phyloP scores from a whole-genome alignment of 306 rosid genomes.

The Coriaria nepalensis region DNA sequence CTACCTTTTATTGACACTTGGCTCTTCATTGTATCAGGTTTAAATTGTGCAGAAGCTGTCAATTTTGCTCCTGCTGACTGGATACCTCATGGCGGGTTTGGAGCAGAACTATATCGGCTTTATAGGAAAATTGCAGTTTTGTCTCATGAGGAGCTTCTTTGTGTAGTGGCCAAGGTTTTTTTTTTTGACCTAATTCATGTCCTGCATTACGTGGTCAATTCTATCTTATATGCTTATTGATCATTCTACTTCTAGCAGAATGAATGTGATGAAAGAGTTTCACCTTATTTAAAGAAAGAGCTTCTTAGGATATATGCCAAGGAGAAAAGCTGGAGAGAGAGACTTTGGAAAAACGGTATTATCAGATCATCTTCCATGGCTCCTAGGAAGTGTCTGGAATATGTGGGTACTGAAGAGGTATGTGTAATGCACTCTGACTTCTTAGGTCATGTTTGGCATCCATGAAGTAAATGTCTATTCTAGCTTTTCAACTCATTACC shows the following conservation, averaged over 20 bases:
- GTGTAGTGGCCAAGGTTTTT: slow-evolving; percentile 71
- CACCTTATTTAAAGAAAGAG: slow-evolving; percentile 70
- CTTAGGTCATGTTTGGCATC: slow-evolving; percentile 11
- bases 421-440: background rate
- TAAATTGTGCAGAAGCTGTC: slow-evolving; percentile 98
- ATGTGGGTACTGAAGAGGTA: slow-evolving; percentile 91
- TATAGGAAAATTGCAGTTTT: slow-evolving; percentile 78
- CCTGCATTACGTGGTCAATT: background rate
- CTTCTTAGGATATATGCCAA: slow-evolving; percentile 43
- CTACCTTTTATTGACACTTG: background rate
- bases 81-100: slow-evolving; percentile 92
- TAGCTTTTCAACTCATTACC: background rate
- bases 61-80: slow-evolving; percentile 99
- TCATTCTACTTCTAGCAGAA: slow-evolving; percentile 34
- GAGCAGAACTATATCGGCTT: slow-evolving; percentile 78
- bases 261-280: slow-evolving; percentile 42
- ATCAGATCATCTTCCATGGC: slow-evolving; percentile 58
- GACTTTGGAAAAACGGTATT: slow-evolving; percentile 79
- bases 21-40: slow-evolving; percentile 43
- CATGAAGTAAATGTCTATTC: slow-evolving; percentile 9
- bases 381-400: slow-evolving; percentile 56
- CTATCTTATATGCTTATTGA: slow-evolving; percentile 18
- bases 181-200: background rate
- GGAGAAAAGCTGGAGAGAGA: slow-evolving; percentile 78
- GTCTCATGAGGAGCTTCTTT: slow-evolving; percentile 95